Conservation (phyloP, 148 eudicot species). For the Pharnaceum exiguum region DNA sequence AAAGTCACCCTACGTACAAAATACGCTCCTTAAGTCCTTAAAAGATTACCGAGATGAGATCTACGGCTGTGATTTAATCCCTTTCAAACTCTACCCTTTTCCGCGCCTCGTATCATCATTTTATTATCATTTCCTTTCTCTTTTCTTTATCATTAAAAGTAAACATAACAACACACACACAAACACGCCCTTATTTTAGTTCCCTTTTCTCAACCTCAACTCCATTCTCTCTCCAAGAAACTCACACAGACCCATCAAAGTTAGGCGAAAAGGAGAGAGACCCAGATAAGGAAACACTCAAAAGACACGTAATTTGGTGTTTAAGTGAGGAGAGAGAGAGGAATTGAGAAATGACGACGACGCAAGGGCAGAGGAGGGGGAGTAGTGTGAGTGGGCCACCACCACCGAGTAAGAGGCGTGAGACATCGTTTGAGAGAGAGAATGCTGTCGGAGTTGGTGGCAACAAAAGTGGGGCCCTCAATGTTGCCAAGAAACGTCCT, state of each 20-base stretch:
- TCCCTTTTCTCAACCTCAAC: not conserved
- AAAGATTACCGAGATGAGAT: slow-evolving; percentile 34
- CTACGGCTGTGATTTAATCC: slow-evolving; percentile 36
- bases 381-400: slow-evolving; percentile 11
- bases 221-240: slow-evolving; percentile 1
- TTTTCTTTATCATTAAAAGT: not conserved
- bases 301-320: not conserved
- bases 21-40: slow-evolving; percentile 62
- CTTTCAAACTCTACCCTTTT: slow-evolving; percentile 33
- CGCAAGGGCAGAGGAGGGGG: slow-evolving; percentile 33
- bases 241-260: not conserved
- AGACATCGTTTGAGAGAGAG: slow-evolving; percentile 30
- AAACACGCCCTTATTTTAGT: slow-evolving; percentile 1
- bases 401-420: slow-evolving; percentile 44
- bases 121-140: too few species aligned
- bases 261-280: not conserved
- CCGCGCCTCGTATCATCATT: slow-evolving; percentile 29
- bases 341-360: slow-evolving; percentile 22
- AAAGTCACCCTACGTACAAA: not conserved
- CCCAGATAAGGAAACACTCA: not conserved
- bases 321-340: not conserved
- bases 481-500: slow-evolving; percentile 56
- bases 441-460: slow-evolving; percentile 22
- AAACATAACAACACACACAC: too few species aligned
- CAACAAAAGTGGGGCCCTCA: too few species aligned